Evolutionary conservation across 2,329 filamentous ascomycete species (phyloP), one percentile per base, ranked within the genome.

Genomic region (Herpotrichia juniperi): DNA sequence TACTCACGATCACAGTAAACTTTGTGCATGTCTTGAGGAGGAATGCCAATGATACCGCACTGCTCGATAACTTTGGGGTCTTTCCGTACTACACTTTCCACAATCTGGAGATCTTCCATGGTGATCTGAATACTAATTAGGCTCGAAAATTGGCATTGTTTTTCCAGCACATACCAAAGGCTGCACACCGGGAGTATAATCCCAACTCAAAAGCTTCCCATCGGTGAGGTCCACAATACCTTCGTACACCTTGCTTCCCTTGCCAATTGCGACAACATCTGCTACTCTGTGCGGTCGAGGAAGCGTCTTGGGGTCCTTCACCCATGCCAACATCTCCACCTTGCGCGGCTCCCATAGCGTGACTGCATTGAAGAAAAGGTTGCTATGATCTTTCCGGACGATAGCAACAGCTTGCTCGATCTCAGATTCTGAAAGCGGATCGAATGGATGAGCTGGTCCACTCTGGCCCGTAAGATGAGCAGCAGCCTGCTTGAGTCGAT

Each of bases 1-100:
- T 30, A 81, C 83, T 75, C 71, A 82, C 85, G 91, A 71, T 97
- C 93, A 74, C 92, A 96, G 78, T 96, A 96, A 42, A 97, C 90
- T 76, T 96, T 96, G 79, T 94, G 79, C 93, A 97, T 96, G 54
- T 96, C 90, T 61, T 89, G 82, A 50, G 81, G 82, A 11, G 90
- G 84, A 54, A 97, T 90, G 1, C 93, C 93, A 53, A 91, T 83
- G 53, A 96, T 83, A 6, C 83, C 84, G 67, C 93, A 97, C 74
- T 96, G 92, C 74, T 96, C 91, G 60, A 96, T 94, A 54, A 96
- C 91, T 64, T 88, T 89, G 12, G 90, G 85, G 68, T 96, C 91
- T 63, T 86, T 87, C 59, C 92, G 85, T 53, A 86, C 84, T 40
- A 93, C 76, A 50, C 83, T 80, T 75, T 97, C 93, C 1, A 96